A percentile compares a stretch with the other conserved stretches of the same genome.
Conservation (phyloP, 352 stramenopile species). For the Pilasporangium apinafurcum region DNA sequence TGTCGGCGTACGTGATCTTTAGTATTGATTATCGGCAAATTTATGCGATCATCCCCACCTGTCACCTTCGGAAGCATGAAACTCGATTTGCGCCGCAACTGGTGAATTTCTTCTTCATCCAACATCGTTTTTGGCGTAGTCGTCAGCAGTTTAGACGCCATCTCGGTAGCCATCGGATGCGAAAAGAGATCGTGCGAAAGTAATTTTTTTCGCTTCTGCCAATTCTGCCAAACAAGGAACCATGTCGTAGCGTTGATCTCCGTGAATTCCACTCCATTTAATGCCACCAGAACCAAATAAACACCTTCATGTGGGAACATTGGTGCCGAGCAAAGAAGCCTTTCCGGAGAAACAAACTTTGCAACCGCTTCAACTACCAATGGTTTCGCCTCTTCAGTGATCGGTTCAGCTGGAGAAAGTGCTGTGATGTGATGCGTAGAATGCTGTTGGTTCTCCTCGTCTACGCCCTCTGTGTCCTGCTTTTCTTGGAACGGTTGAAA, state of each 20-base stretch:
- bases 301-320: constrained; percentile 58
- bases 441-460: not conserved
- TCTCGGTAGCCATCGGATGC: constrained; percentile 1
- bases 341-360: constrained; percentile 43
- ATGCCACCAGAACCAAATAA: constrained; percentile 51
- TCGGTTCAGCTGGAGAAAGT: not conserved
- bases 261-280: constrained; percentile 71
- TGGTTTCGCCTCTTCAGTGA: constrained; percentile 3
- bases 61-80: constrained; percentile 27
- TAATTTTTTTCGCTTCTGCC: constrained; percentile 62
- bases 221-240: constrained; percentile 83
- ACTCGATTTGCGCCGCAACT: constrained; percentile 21
- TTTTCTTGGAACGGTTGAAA: constrained; percentile 41
- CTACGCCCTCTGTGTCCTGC: not conserved
- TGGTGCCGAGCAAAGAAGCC: constrained; percentile 35
- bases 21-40: constrained; percentile 7
- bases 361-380: constrained; percentile 15
- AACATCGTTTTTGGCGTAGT: not conserved
- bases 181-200: constrained; percentile 31
- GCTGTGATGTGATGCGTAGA: not conserved
- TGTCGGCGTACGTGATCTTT: not conserved
- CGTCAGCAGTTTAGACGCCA: not conserved
- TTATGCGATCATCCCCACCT: constrained; percentile 2
- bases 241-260: constrained; percentile 39
- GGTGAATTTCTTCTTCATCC: constrained; percentile 5